phyloP scores from a whole-genome alignment of 108 stramenopile genomes.

The Cyclotella choctawhatcheeana region DNA sequence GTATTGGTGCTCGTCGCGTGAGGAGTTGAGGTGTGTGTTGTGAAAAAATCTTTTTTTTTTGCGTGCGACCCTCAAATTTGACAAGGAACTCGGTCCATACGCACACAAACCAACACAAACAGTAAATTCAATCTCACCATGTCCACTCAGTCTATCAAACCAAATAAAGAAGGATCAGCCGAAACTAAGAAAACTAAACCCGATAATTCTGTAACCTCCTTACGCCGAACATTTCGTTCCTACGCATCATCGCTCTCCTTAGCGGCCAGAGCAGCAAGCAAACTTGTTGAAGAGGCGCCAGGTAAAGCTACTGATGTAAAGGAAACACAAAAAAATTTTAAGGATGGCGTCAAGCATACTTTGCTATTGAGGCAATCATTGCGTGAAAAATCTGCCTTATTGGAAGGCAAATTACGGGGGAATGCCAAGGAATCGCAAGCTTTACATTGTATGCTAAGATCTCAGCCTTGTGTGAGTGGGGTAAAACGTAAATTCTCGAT shows the following conservation, averaged over 20 bases:
- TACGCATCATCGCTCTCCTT: constrained; percentile 12
- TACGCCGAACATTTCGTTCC: constrained; percentile 10
- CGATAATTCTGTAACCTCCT: not conserved
- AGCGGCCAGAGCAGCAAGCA: constrained; percentile 12
- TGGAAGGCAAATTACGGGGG: constrained; percentile 37
- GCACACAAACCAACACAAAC: too few relatives aligned
- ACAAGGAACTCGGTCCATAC: too few relatives aligned
- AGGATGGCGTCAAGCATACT: not conserved
- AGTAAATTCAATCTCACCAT: too few relatives aligned
- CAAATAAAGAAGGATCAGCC: too few relatives aligned
- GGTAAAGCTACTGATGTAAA: not conserved
- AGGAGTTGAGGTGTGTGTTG: too few relatives aligned
- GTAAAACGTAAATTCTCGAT: constrained; percentile 31
- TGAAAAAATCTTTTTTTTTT: too few relatives aligned
- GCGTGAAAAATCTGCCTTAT: constrained; percentile 12
- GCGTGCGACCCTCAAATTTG: too few relatives aligned
- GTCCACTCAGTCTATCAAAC: too few relatives aligned
- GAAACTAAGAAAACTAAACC: too few relatives aligned
- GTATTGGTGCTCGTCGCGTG: too few relatives aligned
- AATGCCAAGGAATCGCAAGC: constrained; percentile 46
- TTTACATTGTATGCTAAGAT: constrained; percentile 29
- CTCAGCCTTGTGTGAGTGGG: constrained; percentile 30
- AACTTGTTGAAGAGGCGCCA: too few relatives aligned
- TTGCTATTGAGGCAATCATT: not conserved
- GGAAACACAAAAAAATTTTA: not conserved